Percentiles rank a stretch among this genome's conserved stretches.
phyloP scores from a whole-genome alignment of 1,284 basidiomycete genomes.

The Heterobasidion parviporum region DNA sequence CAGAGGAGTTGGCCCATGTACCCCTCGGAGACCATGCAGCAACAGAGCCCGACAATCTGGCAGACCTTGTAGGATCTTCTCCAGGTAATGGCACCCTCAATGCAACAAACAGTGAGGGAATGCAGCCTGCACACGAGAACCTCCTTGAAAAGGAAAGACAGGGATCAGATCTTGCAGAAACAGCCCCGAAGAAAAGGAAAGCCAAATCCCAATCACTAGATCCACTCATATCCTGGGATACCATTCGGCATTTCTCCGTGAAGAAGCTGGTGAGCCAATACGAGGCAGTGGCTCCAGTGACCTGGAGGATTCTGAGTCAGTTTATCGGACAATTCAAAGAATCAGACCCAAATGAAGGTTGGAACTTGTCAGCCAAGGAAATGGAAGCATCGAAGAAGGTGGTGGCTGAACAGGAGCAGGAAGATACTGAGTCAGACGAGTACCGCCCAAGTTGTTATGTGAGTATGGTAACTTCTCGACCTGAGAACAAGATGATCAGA shows the following conservation, averaged over 20 bases:
- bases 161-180: not conserved
- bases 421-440: no score
- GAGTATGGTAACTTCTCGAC: no score
- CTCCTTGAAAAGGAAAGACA: no score
- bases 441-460: not conserved
- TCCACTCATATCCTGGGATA: not conserved
- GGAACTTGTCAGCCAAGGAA: not conserved
- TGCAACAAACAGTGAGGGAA: no score
- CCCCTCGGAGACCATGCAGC: no score
- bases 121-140: no score
- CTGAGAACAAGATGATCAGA: not conserved
- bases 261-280: not conserved
- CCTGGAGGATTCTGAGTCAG: not conserved
- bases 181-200: not conserved
- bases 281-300: not conserved
- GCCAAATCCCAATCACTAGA: not conserved
- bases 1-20: no score
- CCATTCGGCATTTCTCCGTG: not conserved
- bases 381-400: no score
- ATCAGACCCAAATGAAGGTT: not conserved
- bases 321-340: not conserved
- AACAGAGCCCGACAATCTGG: no score
- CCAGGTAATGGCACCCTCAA: no score
- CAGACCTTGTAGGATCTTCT: no score
- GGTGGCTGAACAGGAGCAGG: no score